phyloP scores from a whole-genome alignment of 495 filamentous ascomycete species.

The Saxispiralis lemnorum region DNA sequence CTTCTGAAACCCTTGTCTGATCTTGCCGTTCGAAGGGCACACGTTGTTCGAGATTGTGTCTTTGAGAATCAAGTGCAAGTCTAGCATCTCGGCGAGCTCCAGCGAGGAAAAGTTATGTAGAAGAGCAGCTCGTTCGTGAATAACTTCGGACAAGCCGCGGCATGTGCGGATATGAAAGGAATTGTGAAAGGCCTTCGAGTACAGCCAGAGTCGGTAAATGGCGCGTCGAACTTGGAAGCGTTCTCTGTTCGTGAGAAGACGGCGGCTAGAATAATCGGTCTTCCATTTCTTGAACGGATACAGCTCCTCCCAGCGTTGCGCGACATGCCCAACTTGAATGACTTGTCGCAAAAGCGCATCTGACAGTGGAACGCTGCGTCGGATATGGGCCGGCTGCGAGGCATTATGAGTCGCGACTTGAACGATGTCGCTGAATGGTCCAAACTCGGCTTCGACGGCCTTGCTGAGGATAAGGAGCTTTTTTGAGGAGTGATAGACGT shows the following conservation, averaged over 20 bases:
- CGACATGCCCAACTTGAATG: conserved; percentile 37
- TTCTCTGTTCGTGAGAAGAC: conserved; percentile 40
- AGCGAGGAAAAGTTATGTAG: conserved; percentile 38
- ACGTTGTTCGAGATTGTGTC: conserved; percentile 37
- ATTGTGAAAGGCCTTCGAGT: conserved; percentile 39
- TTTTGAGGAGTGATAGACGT: conserved; percentile 34
- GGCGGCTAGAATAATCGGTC: conserved; percentile 39
- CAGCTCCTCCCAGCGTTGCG: conserved; percentile 45
- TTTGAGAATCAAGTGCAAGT: conserved; percentile 30
- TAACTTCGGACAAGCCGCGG: conserved; percentile 28
- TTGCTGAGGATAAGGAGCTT: conserved; percentile 35
- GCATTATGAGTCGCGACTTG: conserved; percentile 42
- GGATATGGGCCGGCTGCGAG: conserved; percentile 36
- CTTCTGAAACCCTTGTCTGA: conserved; percentile 39
- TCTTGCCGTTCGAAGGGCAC: conserved; percentile 43
- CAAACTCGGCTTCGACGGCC: conserved; percentile 39
- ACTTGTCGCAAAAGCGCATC: conserved; percentile 40
- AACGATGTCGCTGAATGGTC: conserved; percentile 41
- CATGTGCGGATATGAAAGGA: conserved; percentile 28
- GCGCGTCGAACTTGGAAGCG: conserved; percentile 43
- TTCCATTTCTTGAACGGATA: conserved; percentile 57
- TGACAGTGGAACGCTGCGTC: conserved; percentile 32
- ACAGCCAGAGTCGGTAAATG: conserved; percentile 55
- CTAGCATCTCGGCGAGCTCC: conserved; percentile 41
- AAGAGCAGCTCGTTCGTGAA: conserved; percentile 33